Base-by-base conservation (phyloP, 306 rosid species). In the Dicorynia guianensis region DNA sequence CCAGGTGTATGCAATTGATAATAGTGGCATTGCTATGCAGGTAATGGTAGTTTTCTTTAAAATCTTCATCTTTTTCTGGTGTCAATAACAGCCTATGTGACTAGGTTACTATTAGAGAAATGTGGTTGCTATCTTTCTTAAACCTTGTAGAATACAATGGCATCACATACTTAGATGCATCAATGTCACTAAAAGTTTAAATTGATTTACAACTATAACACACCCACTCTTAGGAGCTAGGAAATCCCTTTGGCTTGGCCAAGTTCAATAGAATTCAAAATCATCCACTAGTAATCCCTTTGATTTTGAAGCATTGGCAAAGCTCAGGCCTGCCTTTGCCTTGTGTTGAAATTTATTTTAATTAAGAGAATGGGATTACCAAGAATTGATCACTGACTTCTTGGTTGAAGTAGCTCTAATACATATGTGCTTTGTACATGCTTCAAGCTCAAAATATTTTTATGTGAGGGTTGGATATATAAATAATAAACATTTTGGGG, bases 1-100 rank as follows among this genome's bases (percentile, higher is more conserved):
- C 60, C 82, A 95, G 98, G 98, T 95, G 40, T 92, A 95, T 85
- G 98, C 98, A 49, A 89, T 95, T 80, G 98, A 95, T 86, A 97
- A 97, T 54, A 95, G 98, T 89, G 96, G 89, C 72, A 92, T 95
- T 85, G 98, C 98, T 13, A 63, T 90, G 74, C 98, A 92, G 98
- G 98, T 95, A 87, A 65, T 80, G 81, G 14, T 74, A 75, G 9
- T 73, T 71, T 67, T 60, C 57, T 30, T 63, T 55, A 34, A 12
- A 18, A 40, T 66, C 33, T 15, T 76, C 11, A 18, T 68, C 57
- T 60, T 19, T 5, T 34, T 49, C 5, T 69, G 43, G 15, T 63
- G 33, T 46, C 19, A 38, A 20, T 19, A n/a, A 43, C 46, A 4
- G 20, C 15, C 30, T 10, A 36, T 61, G 17, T 40, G n/a, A 52